Base-by-base conservation (phyloP, 371 early-diverging fungal species). In the Mucor sp. region DNA sequence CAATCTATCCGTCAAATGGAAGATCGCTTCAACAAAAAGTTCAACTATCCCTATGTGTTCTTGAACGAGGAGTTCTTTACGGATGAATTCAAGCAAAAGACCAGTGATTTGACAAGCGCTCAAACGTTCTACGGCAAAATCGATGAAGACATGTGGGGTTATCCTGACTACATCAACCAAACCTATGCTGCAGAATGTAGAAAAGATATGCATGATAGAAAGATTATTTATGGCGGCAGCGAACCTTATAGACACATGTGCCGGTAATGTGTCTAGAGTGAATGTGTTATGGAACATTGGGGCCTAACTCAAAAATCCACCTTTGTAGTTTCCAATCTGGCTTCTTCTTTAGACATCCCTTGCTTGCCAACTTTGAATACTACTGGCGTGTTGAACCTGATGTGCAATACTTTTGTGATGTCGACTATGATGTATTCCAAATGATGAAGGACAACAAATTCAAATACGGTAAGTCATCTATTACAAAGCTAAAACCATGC, bases 311-410 rank as follows among this genome's bases (percentile, higher is more conserved):
- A n/a, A 44, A 17, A 39, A 17, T 12, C 30, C 2, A 30, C 30
- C 30, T 30, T 30, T 30, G 3, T 47, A 84, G 93, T 70, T 90
- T 77, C 47, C 78, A 81, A 59, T 75, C 76, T 37, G 97, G 98
- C 6, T 95, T 90, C 72, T 97, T 99, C 73, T 97, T 89, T 76
- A 80, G 87, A 50, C 96, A 98, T 70, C 91, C 92, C 57, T 74
- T 95, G 6, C 74, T 97, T 25, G 77, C 79, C 25, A 75, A 89
- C 39, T 93, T 90, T 71, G 93, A 96, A 61, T 99, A 93, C 74
- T 99, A 97, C 78, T 99, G 99, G 99, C 85, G 99, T 14, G 85
- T 99, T 21, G 98, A 98, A 75, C 99, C 98, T 0, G 92, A 87
- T 55, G 94, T 96, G 25, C 63, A 87, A 62, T 96, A 90, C 69